phyloP scores from a whole-genome alignment of 2,329 filamentous ascomycete genomes.

The Fusarium chaquense region DNA sequence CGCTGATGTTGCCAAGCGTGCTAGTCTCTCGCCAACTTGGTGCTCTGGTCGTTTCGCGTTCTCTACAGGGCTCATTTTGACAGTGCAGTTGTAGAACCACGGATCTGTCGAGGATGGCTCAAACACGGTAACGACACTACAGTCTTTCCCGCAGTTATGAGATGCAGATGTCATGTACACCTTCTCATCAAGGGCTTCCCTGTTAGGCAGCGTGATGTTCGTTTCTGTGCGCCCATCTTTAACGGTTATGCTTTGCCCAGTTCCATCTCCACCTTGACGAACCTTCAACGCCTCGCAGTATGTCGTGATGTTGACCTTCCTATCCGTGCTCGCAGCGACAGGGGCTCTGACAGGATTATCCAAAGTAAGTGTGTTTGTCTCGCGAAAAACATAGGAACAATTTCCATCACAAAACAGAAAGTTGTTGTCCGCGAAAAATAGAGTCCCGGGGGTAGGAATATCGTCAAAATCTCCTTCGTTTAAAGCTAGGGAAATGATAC shows the following conservation, averaged over 20 bases:
- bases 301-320: conserved; percentile 8
- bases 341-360: background rate
- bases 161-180: conserved; percentile 23
- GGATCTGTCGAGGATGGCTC: conserved; percentile 22
- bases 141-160: conserved; percentile 14
- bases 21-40: conserved; percentile 5
- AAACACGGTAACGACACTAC: conserved; percentile 20
- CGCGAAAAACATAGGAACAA: conserved; percentile 54
- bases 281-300: conserved; percentile 18
- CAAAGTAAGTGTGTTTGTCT: conserved; percentile 35
- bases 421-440: conserved; percentile 47
- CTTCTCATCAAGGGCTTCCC: background rate
- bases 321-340: background rate
- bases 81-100: conserved; percentile 38
- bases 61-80: background rate
- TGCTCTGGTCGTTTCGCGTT: conserved; percentile 17
- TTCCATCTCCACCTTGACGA: conserved; percentile 13
- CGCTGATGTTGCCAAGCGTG: conserved; percentile 13
- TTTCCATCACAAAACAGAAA: conserved; percentile 51
- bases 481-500: conserved; percentile 51
- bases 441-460: conserved; percentile 44
- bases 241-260: background rate
- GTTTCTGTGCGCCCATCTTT: background rate
- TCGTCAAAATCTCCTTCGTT: conserved; percentile 24
- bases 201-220: background rate